Base-by-base conservation (phyloP, 352 stramenopile genomes). In the Globisporangium yorkense region DNA sequence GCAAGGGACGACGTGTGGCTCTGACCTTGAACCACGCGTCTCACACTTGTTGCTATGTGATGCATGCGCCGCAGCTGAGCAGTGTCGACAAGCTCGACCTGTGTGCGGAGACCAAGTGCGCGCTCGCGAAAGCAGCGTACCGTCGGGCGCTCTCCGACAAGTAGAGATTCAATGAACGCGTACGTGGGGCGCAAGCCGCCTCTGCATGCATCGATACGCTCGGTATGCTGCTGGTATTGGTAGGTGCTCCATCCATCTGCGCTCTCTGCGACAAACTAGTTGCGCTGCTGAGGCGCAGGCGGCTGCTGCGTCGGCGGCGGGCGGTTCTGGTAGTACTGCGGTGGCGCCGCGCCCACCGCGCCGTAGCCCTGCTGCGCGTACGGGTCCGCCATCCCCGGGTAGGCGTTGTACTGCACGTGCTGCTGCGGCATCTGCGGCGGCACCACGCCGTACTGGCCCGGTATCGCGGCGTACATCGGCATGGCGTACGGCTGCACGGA, bases 101-200 rank as follows among this genome's bases (percentile, higher is more conserved):
- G 21, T 94, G 84, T 53, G 67, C 65, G 15, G 75, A 89, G 57
- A 88, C 68, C n/a, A 82, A 77, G 52, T 94, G 84, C 54, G 54
- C 70, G 21, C 59, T 94, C 4, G 67, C 70, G 24, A 59, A 65
- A 15, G 69, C 76, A 13, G 57, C 49, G 18, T 91, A 86, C 52
- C 74, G 77, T 40, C 71, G 61, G 24, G 60, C 67, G 6, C 45
- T 79, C 29, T 16, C 57, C 40, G 51, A 68, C 53, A 63, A 66
- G 41, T 57, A 51, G 18, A 24, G 1, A 15, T 33, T 27, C 20
- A 31, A 33, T 13, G 7, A 27, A 27, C 24, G 24, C 24, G 24
- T 27, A 27, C 24, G 24, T 27, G 24, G 24, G 24, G 24, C 24
- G 24, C 1, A 27, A 27, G 24, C 24, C 24, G 24, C 24, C 24